These are phyloP conservation scores for Verticillium nubilum DNA, from an alignment of 2,329 filamentous ascomycete genomes.

Conservation along the genomic window DNA sequence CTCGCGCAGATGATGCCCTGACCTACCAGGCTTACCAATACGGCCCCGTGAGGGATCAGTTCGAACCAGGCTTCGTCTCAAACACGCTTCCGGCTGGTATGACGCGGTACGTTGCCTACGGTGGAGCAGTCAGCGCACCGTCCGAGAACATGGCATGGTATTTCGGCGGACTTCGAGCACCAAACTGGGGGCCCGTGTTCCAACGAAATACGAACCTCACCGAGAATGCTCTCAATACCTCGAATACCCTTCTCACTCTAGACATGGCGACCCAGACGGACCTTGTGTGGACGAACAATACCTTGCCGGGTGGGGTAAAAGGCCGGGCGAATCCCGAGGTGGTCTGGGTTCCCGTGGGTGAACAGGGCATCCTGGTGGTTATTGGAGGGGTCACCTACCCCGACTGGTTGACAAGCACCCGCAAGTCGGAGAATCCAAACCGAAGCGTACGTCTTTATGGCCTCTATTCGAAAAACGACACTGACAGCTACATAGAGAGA, in stretches of 20 bases:
- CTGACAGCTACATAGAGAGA: slow-evolving; percentile 35
- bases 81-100: slow-evolving; percentile 31
- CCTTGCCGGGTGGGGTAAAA: slow-evolving; percentile 41
- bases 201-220: slow-evolving; percentile 24
- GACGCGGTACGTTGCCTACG: slow-evolving; percentile 59
- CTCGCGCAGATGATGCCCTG: slow-evolving; percentile 36
- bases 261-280: slow-evolving; percentile 48
- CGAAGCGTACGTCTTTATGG: slow-evolving; percentile 30
- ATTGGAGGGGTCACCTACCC: slow-evolving; percentile 68
- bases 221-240: slow-evolving; percentile 34
- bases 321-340: slow-evolving; percentile 44
- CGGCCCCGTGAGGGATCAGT: slow-evolving; percentile 21
- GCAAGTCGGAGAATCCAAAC: slow-evolving; percentile 23
- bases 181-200: slow-evolving; percentile 43
- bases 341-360: slow-evolving; percentile 60
- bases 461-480: not conserved
- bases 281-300: slow-evolving; percentile 52
- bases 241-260: slow-evolving; percentile 54
- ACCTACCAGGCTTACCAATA: slow-evolving; percentile 50
- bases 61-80: slow-evolving; percentile 37
- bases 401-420: slow-evolving; percentile 29
- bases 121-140: slow-evolving; percentile 57
- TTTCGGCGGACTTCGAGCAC: slow-evolving; percentile 57
- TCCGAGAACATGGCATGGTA: slow-evolving; percentile 70
- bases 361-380: slow-evolving; percentile 69